phyloP scores from a whole-genome alignment of 2,329 filamentous ascomycete species.

The Tolypocladium nubicola region DNA sequence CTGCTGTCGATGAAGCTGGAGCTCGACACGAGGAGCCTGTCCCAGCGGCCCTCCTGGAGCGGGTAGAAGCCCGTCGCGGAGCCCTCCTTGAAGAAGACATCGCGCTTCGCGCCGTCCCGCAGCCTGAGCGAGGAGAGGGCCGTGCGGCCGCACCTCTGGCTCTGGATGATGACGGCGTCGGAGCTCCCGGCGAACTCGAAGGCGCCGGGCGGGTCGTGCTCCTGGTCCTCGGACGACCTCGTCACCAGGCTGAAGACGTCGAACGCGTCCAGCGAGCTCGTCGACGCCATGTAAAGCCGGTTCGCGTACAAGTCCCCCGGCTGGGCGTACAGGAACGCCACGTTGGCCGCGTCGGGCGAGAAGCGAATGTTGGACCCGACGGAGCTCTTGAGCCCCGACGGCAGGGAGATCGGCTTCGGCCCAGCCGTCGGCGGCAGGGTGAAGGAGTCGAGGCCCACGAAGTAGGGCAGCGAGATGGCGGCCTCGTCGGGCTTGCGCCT shows the following conservation, averaged over 20 bases:
- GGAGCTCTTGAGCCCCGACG: conserved; percentile 2
- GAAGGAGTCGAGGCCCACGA: conserved; percentile 22
- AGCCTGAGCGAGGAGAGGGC: conserved; percentile 23
- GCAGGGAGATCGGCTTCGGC: conserved; percentile 14
- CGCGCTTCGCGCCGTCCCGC: conserved; percentile 14
- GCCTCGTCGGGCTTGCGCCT: conserved; percentile 4
- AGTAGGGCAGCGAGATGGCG: conserved; percentile 17
- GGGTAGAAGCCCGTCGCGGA: conserved; percentile 17
- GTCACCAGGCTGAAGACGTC: conserved; percentile 1
- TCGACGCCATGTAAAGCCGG: conserved; percentile 19
- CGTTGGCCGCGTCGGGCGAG: conserved; percentile 23
- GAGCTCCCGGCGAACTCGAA: conserved; percentile 25
- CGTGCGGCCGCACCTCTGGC: conserved; percentile 20
- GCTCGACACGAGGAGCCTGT: conserved; percentile 23
- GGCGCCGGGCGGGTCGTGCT: conserved; percentile 15
- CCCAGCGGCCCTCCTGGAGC: conserved; percentile 12
- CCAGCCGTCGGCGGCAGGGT: conserved; percentile 4
- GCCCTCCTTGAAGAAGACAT: conserved; percentile 13
- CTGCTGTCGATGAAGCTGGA: conserved; percentile 26
- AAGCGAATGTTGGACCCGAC: conserved; percentile 18
- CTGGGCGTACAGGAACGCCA: conserved; percentile 22
- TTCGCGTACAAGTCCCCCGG: conserved; percentile 12
- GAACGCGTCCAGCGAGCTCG: conserved; percentile 3
- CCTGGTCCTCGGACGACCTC: conserved; percentile 5
- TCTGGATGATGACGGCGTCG: conserved; percentile 21